These are phyloP conservation scores for Cordia subcordata DNA, from an alignment of 257 asterid genomes.

Conservation along the genomic window DNA sequence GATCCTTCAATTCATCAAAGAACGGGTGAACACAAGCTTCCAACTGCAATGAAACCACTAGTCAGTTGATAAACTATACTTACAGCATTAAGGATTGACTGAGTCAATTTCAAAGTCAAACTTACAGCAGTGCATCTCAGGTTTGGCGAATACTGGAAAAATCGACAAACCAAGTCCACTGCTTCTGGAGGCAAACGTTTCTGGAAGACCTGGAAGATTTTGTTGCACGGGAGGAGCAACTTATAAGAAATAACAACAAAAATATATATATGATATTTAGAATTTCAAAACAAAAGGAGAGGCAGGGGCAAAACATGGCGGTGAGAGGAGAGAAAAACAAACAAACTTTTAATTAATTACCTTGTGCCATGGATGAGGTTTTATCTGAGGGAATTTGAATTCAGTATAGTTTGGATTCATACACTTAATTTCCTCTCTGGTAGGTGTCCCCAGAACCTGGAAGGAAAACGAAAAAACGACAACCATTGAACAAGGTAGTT, in stretches of 20 bases:
- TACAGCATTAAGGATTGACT: slow-evolving; percentile 10
- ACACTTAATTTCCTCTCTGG: slow-evolving; percentile 96
- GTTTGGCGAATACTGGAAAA: slow-evolving; percentile 94
- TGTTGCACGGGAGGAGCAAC: slow-evolving; percentile 7
- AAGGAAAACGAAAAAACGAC: slow-evolving; percentile 20
- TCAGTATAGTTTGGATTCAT: slow-evolving; percentile 94
- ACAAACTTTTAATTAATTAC: slow-evolving; percentile 14
- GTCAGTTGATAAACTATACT: slow-evolving; percentile 7
- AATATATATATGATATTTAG: too few relatives aligned
- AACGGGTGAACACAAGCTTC: slow-evolving; percentile 98
- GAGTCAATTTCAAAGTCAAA: slow-evolving; percentile 23
- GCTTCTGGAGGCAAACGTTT: slow-evolving; percentile 98
- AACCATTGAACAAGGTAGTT: not conserved
- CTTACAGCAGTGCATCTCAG: slow-evolving; percentile 98
- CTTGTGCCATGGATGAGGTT: slow-evolving; percentile 99
- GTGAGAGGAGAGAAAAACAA: not conserved
- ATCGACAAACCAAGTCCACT: slow-evolving; percentile 86
- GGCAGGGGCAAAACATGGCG: not conserved
- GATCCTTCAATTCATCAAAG: slow-evolving; percentile 89
- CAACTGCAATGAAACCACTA: slow-evolving; percentile 46
- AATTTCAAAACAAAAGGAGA: not conserved
- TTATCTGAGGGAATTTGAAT: slow-evolving; percentile 94
- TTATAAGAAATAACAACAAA: slow-evolving; percentile 10
- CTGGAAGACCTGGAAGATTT: slow-evolving; percentile 76
- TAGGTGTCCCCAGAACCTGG: slow-evolving; percentile 98